Evolutionary conservation across 2,329 filamentous ascomycete species (phyloP), one percentile per base, ranked within the genome.

Genomic region (Byssothecium circinans): DNA sequence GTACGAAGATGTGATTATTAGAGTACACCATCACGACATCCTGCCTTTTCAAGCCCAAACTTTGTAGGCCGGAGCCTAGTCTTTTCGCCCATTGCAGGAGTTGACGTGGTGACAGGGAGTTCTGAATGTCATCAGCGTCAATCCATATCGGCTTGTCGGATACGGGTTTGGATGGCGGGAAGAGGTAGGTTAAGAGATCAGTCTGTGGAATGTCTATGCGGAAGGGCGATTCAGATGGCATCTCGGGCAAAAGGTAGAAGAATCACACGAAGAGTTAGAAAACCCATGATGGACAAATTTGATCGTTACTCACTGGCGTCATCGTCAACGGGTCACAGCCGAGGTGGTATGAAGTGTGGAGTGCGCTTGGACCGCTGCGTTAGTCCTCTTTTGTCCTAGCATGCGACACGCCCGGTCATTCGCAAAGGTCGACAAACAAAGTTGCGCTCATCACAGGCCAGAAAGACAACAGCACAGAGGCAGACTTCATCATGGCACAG

Each of bases 11-110:
- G 51, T 81, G 77, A 57, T 82, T 83, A 2, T 76, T 74, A 0
- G 77, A 77, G 56, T 77, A 79, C 35, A 81, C 73, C 72, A 82
- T 73, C 25, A 81, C 76, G 2, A 80, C 77, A 42, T 82, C 79
- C 11, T 76, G 76, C 41, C 64, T 69, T 45, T 72, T 58, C 6
- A 82, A 48, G 0, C 76, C 78, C 7, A 78, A 56, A 2, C 59
- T 67, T 40, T 78, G 69, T 12, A 83, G 68, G 3, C 80, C 79
- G 30, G 70, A 64, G 0, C 74, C 77, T n/a, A 83, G 57, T 46
- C 78, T 69, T 57, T 76, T 79, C 32, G 78, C 71, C 78, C 78
- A 82, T 69, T 67, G 58, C 23, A 82, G 57, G 19, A 76, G 62
- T 56, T 80, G 71, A 25, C 66, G 68, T 1, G 78, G 75, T 0